Base-by-base conservation (phyloP, 768 basidiomycete genomes). In the Mycena olivaceomarginata region DNA sequence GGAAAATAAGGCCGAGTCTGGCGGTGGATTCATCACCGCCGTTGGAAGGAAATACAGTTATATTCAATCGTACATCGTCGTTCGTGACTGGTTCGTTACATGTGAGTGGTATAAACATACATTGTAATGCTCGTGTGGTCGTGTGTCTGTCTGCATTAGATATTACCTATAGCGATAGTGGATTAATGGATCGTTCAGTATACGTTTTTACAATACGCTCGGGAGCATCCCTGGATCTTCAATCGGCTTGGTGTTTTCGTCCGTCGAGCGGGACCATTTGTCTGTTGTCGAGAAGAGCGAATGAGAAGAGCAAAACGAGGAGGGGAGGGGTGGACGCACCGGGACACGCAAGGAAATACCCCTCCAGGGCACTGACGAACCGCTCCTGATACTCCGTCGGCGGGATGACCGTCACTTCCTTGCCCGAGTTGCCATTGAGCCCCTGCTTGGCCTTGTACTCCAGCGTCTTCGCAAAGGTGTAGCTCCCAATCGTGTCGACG, bases 371-470 rank as follows among this genome's bases (percentile, higher is more conserved):
- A 70, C 84, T 91, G 64, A 94, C 90, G 79, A 97, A 96, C 0
- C 95, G 90, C 56, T 95, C 93, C 67, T 94, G 92, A 81, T 97
- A 97, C 82, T 96, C 95, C 5, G 90, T 87, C 3, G 95, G 95
- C 1, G 95, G 95, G 56, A 97, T 89, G 16, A 96, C 94, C 0
- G 95, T 97, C 11, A 95, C 92, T 45, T 96, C 93, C 77, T 95
- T 93, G 3, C 80, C 76, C 7, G 92, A 86, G 62, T 92, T 31
- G 31, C 31, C 31, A 31, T 1, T 92, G 15, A 96, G 87, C 6
- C 92, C 93, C 60, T 95, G 93, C 84, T 97, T 97, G 11, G 95
- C 95, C 82, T 95, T 94, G 84, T 95, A 95, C 84, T 97, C 96
- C 10, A 97, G 86, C 0, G 95, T 96, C 84, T 96, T 97, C 2